Percentiles rank a stretch among this genome's conserved stretches.
These are phyloP conservation scores for Phytophthora ohioensis DNA, from an alignment of 352 stramenopile species.

Conservation along the genomic window DNA sequence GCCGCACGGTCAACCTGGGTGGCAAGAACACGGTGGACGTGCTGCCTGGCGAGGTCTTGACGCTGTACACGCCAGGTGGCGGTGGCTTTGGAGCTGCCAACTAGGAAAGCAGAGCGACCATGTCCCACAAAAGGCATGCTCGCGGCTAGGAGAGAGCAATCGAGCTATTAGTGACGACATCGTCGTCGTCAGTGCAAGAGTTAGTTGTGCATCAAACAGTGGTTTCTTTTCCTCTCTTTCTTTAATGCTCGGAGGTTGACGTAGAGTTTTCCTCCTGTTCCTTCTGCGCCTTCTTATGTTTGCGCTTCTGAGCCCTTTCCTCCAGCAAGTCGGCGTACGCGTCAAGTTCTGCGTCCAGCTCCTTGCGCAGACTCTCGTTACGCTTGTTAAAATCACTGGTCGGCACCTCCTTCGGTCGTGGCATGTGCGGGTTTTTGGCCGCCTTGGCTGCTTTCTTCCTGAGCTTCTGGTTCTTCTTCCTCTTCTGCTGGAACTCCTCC, in stretches of 20 bases:
- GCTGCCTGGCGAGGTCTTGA: slow-evolving; percentile 92
- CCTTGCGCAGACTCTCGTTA: slow-evolving; percentile 59
- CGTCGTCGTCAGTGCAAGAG: neutral
- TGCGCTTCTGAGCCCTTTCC: slow-evolving; percentile 23
- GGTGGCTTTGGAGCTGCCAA: slow-evolving; percentile 91
- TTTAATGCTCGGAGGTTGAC: slow-evolving; percentile 17
- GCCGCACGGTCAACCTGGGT: slow-evolving; percentile 77
- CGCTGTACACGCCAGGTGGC: slow-evolving; percentile 96
- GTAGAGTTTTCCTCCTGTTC: slow-evolving; percentile 9
- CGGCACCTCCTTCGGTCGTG: slow-evolving; percentile 23
- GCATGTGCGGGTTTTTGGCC: slow-evolving; percentile 20
- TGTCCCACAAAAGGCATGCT: slow-evolving; percentile 20
- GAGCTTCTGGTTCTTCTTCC: slow-evolving; percentile 27
- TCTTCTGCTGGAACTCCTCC: slow-evolving; percentile 31
- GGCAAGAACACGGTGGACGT: slow-evolving; percentile 97
- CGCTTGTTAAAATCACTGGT: slow-evolving; percentile 51
- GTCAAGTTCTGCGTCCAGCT: slow-evolving; percentile 72
- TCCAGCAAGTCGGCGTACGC: slow-evolving; percentile 58
- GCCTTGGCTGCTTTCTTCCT: slow-evolving; percentile 23
- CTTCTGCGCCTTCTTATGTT: slow-evolving; percentile 30
- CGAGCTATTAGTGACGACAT: neutral
- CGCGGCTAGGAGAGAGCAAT: slow-evolving; percentile 19
- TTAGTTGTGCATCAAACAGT: slow-evolving; percentile 3
- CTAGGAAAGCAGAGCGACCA: slow-evolving; percentile 19
- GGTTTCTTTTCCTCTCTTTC: slow-evolving; percentile 22